Conservation (phyloP, 345 rosid genomes). For the Physaria fendleri region DNA sequence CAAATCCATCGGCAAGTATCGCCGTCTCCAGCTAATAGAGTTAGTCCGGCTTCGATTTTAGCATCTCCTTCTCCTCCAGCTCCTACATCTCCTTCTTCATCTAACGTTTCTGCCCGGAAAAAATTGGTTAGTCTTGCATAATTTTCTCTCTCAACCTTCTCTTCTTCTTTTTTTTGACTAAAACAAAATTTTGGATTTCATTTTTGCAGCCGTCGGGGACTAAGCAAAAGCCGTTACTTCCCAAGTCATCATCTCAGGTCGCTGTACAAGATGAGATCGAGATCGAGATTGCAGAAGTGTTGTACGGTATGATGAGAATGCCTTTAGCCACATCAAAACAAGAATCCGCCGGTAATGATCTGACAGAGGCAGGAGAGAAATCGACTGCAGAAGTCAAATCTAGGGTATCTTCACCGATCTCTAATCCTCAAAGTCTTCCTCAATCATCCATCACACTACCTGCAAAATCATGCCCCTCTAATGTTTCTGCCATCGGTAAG, state of each 20-base stretch:
- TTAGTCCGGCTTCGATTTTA: slow-evolving; percentile 39
- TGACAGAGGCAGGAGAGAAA: slow-evolving; percentile 34
- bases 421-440: slow-evolving; percentile 44
- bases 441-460: slow-evolving; percentile 51
- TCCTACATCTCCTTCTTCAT: slow-evolving; percentile 83
- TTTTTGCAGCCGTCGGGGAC: slow-evolving; percentile 66
- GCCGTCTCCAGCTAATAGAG: slow-evolving; percentile 65
- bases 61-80: slow-evolving; percentile 62
- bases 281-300: slow-evolving; percentile 96
- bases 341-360: slow-evolving; percentile 43
- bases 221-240: slow-evolving; percentile 60
- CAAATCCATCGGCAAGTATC: slow-evolving; percentile 71
- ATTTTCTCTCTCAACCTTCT: neutral
- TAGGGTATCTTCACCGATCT: slow-evolving; percentile 83
- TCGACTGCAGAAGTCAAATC: slow-evolving; percentile 42
- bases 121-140: slow-evolving; percentile 55
- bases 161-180: neutral
- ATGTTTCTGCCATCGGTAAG: slow-evolving; percentile 61
- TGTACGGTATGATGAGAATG: slow-evolving; percentile 88
- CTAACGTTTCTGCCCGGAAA: slow-evolving; percentile 69
- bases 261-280: slow-evolving; percentile 90
- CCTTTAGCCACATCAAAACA: slow-evolving; percentile 63
- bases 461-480: slow-evolving; percentile 54
- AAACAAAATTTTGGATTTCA: neutral
- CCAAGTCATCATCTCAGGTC: slow-evolving; percentile 54